Conservation (phyloP, 1,284 basidiomycete genomes). For the Kalmanozyma brasiliensis region DNA sequence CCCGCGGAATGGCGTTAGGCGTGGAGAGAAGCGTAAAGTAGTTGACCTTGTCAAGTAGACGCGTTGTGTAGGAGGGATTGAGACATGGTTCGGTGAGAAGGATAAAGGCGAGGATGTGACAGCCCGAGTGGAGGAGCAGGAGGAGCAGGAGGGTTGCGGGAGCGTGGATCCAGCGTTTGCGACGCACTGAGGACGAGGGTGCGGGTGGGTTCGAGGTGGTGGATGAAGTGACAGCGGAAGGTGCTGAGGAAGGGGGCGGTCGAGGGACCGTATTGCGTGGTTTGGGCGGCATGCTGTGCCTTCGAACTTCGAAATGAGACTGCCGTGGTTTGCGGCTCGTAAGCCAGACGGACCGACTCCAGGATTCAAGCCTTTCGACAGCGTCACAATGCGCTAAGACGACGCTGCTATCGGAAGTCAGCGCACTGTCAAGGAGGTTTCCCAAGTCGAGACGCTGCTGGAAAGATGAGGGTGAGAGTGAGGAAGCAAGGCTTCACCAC, state of each 20-base stretch:
- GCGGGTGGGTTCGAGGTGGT: neutral
- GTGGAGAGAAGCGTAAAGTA: constrained; percentile 12
- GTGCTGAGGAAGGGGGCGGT: neutral
- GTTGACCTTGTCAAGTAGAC: constrained; percentile 10
- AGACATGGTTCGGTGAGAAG: constrained; percentile 41
- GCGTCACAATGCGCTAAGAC: too few species aligned
- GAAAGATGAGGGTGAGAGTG: too few species aligned
- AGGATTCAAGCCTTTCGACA: too few species aligned
- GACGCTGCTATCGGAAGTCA: too few species aligned
- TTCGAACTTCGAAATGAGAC: too few species aligned
- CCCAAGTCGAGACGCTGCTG: too few species aligned
- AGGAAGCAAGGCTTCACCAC: too few species aligned
- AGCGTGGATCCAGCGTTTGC: constrained; percentile 12
- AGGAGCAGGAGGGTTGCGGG: constrained; percentile 4
- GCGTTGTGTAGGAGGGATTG: constrained; percentile 6
- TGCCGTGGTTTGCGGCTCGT: too few species aligned
- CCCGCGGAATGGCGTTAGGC: neutral
- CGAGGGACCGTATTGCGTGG: constrained; percentile 12
- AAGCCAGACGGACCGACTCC: too few species aligned
- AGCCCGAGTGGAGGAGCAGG: constrained; percentile 9
- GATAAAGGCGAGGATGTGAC: constrained; percentile 19
- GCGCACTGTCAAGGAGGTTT: too few species aligned
- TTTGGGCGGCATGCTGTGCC: constrained; percentile 20
- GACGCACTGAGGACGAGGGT: neutral
- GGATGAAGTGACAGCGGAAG: neutral